Evolutionary conservation across 345 rosid genomes (phyloP), one percentile per base, ranked within the genome.

Genomic region (Luvunga scandens): DNA sequence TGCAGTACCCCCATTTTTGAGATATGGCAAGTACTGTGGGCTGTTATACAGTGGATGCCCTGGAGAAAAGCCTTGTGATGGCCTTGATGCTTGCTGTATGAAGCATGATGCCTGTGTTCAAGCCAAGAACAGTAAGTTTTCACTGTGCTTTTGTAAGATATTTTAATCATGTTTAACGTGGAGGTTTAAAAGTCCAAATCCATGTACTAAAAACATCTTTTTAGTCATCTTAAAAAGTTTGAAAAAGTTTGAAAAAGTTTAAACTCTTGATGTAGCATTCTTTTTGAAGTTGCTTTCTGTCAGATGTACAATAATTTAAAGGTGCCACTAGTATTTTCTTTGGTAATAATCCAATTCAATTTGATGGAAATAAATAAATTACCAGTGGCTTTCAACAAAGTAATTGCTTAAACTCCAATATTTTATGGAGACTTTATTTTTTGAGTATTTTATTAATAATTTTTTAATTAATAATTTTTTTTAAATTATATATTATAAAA

Each of bases 31-130:
- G 89, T 94, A 92, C 34, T 96, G 98, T 55, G 98, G 99, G 64
- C 84, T 94, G 6, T 45, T 94, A 8, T 96, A 92, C 83, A 92
- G 94, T 73, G 98, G 98, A 77, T 96, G 98, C 81, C 94, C 97
- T 1, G 98, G 98, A 21, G 97, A 92, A 79, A 94, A 66, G 77
- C 98, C 97, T 13, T 96, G 99, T 42, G 98, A 96, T 73, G 97
- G 91, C 28, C 99, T 96, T 30, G 99, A 96, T 75, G 88, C 94
- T 30, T 94, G 97, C 73, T 96, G 99, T 83, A 96, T 96, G 99
- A 90, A 89, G 74, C 99, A 94, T 68, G 99, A 96, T 70, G 86
- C 85, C 76, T 96, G 99, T 36, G 93, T 94, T 38, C 94, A 89
- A 82, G 80, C 92, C 72, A 91, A 90, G 71, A 89, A 89, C 84